Evolutionary conservation across 257 asterid species (phyloP).

Genomic region (Nicotiana tomentosiformis): DNA sequence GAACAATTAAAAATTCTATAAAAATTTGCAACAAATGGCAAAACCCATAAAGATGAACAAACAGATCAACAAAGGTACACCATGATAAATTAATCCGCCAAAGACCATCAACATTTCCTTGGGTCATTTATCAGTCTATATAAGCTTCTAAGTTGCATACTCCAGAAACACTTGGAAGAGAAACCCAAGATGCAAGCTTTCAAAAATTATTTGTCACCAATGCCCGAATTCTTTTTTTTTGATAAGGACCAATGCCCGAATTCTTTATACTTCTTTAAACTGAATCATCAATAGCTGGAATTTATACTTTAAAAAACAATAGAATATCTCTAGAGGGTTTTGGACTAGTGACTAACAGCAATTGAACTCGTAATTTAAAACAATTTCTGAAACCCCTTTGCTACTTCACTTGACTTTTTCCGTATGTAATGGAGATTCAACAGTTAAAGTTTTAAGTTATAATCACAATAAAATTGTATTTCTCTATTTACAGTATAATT

Average conservation of each 20-base stretch:
- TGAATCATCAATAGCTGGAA: no score
- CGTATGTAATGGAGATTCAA: no score
- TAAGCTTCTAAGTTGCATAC: background rate
- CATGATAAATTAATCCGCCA: background rate
- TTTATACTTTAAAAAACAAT: no score
- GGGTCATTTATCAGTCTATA: background rate
- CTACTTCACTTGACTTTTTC: no score
- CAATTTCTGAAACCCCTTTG: no score
- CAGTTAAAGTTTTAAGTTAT: no score
- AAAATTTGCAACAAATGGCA: background rate
- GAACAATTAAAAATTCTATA: background rate
- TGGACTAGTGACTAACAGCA: no score
- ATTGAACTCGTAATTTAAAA: no score
- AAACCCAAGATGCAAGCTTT: background rate
- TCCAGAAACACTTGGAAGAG: background rate
- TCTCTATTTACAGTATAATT: no score
- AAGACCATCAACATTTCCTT: background rate
- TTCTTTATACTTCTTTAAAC: background rate
- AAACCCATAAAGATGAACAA: background rate
- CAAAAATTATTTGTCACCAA: background rate
- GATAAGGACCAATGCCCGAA: background rate
- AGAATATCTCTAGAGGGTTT: no score
- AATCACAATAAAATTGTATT: no score
- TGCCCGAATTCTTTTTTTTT: background rate
- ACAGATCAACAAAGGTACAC: background rate